phyloP scores from a whole-genome alignment of 345 rosid genomes.

The Arabis hirsuta region DNA sequence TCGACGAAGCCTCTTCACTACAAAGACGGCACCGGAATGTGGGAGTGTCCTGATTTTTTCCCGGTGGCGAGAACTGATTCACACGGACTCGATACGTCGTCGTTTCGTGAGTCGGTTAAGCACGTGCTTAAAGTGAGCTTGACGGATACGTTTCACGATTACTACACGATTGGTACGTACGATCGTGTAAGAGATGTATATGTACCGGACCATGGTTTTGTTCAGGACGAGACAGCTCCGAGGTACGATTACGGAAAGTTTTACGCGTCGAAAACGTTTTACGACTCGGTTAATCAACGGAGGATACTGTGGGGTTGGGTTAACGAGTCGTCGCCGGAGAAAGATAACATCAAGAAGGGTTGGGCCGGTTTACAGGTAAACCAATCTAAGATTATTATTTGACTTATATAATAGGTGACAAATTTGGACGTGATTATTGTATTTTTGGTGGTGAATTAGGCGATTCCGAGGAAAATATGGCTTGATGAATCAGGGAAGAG shows the following conservation, averaged over 20 bases:
- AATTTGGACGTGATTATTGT: not conserved
- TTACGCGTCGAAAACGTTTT: conserved; percentile 77
- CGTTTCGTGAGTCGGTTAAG: conserved; percentile 35
- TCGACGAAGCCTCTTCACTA: conserved; percentile 59
- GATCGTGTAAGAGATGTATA: conserved; percentile 45
- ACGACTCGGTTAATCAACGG: conserved; percentile 49
- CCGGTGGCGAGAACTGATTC: conserved; percentile 49
- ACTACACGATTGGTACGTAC: conserved; percentile 63
- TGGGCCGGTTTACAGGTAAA: conserved; percentile 62
- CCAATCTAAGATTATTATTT: not conserved
- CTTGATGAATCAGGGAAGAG: conserved; percentile 55
- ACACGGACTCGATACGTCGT: conserved; percentile 31
- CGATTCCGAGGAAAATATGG: conserved; percentile 65
- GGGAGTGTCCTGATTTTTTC: conserved; percentile 90
- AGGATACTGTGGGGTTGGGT: conserved; percentile 68
- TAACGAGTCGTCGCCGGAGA: conserved; percentile 50
- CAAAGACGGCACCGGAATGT: conserved; percentile 54
- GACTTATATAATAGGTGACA: not conserved
- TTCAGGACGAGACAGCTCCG: conserved; percentile 52
- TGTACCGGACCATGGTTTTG: conserved; percentile 48
- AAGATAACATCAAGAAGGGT: conserved; percentile 48
- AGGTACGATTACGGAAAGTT: conserved; percentile 78
- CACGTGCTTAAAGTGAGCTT: conserved; percentile 70
- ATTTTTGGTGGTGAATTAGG: conserved; percentile 34
- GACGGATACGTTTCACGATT: conserved; percentile 51